Base-by-base conservation (phyloP, 148 eudicot species). In the Amaranthus hypochondriacus region DNA sequence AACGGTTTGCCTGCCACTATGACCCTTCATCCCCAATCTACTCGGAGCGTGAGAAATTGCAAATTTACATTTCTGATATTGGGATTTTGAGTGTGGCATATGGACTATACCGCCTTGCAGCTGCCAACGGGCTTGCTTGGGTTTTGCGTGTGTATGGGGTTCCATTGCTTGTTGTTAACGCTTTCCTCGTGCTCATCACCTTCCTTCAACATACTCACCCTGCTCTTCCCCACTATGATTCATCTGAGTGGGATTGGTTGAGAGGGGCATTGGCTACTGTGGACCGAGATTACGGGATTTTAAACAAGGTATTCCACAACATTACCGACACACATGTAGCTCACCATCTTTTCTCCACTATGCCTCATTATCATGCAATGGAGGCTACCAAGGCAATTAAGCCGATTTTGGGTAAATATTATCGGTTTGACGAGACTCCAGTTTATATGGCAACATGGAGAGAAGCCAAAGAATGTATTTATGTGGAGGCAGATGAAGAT, bases 311-410 rank as follows among this genome's bases (percentile, higher is more conserved):
- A 53, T 90, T 93, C 77, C 98, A 93, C 69, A 85, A 93, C 79
- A 90, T 89, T 2, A 89, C 93, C 1, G 92, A 93, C 47, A 93
- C 98, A 4, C 98, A 93, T 44, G 93, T 93, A 5, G 88, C 90
- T 6, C 98, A 93, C 79, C 98, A 93, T 74, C 71, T 93, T 75
- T 80, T 93, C 88, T 89, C 98, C 3, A 87, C 89, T 7, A 89
- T 93, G 85, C 98, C 98, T 4, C 98, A 93, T 81, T 93, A 93
- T 60, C 92, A 93, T 60, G 98, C 98, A 1, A 86, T 85, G 96
- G 98, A 93, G 77, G 98, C 98, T 2, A 93, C 96, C 3, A 89
- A 86, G 77, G 96, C 90, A 2, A 89, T 93, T 10, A 93, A 83
- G 77, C 96, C 98, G 7, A 78, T 93, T 14, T 62, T 93, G 56